A percentile compares a stretch with the other conserved stretches of the same genome.
phyloP scores from a whole-genome alignment of 2,329 filamentous ascomycete species.

The Fusarium poae region DNA sequence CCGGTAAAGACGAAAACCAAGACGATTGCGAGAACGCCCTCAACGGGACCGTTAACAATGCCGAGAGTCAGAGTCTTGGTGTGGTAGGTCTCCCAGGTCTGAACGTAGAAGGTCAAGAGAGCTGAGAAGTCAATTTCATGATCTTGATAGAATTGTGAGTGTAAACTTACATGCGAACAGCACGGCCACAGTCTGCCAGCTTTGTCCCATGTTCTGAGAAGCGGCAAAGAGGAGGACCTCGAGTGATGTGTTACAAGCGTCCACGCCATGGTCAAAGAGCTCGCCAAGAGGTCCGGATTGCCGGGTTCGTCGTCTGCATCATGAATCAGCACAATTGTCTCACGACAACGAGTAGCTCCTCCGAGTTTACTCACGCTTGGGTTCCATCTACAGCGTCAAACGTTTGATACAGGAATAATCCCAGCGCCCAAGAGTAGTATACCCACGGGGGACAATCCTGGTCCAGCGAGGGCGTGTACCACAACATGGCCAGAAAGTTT shows the following conservation, averaged over 20 bases:
- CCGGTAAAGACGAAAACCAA: slow-evolving; percentile 86
- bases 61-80: slow-evolving; percentile 95
- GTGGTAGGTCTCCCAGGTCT: slow-evolving; percentile 99
- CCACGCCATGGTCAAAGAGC: slow-evolving; percentile 97
- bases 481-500: slow-evolving; percentile 92
- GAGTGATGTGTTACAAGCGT: slow-evolving; percentile 95
- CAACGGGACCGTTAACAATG: slow-evolving; percentile 92
- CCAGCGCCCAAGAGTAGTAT: slow-evolving; percentile 90
- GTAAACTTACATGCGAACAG: slow-evolving; percentile 80
- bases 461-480: slow-evolving; percentile 95
- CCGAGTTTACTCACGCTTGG: slow-evolving; percentile 79
- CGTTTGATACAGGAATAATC: slow-evolving; percentile 96
- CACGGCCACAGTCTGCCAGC: slow-evolving; percentile 86
- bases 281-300: slow-evolving; percentile 96
- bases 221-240: slow-evolving; percentile 93
- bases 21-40: slow-evolving; percentile 89
- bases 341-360: background rate
- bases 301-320: slow-evolving; percentile 81
- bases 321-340: slow-evolving; percentile 17
- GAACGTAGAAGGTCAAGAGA: slow-evolving; percentile 95
- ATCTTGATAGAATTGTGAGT: background rate
- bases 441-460: slow-evolving; percentile 96
- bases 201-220: slow-evolving; percentile 91
- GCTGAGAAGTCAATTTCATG: slow-evolving; percentile 61
- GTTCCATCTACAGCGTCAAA: slow-evolving; percentile 97